Evolutionary conservation across 768 basidiomycete species (phyloP), one percentile per base, ranked within the genome.

Genomic region (Leccinum arenicola): DNA sequence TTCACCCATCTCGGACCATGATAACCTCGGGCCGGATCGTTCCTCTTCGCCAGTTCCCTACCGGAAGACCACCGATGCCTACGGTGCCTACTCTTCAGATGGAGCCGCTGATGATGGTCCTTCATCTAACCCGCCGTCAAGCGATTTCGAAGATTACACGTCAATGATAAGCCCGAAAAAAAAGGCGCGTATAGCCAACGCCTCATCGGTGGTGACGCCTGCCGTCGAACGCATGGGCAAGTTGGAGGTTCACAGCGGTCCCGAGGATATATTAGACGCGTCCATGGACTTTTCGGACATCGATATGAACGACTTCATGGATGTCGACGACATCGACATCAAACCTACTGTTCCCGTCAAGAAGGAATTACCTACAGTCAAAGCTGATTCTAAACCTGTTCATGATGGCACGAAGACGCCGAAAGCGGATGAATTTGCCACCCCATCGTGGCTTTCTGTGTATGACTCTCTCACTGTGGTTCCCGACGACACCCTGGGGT

Each of bases 391-490:
- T 21, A 69, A 71, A 50, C 63, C 66, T 6, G 29, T 31, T n/a
- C 7, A 14, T 2, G 56, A 48, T 17, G 25, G 6, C 19, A 45
- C 48, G 9, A 58, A 54, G 9, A 50, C 61, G 36, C 75, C 74
- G 59, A 82, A 80, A 61, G 76, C 80, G 64, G 83, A 82, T 47
- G 66, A 77, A 4, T 77, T 82, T 33, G 65, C 70, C 0, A 75
- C 78, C 31, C 84, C 87, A 0, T 76, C 84, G 0, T 93, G 91
- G 91, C 76, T 91, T 14, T 84, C 87, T 11, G 79, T 91, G 4
- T 89, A 91, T 60, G 87, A 92, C 62, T 84, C 88, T 5, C 79
- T 91, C 4, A 77, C 78, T 1, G 85, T 91, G 25, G 77, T 81
- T 12, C 72, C 81, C 4, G 80, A 85, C 27, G 90, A 91, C 21